Conservation (phyloP, 2,329 filamentous ascomycete species). For the Aspergillus sp. region DNA sequence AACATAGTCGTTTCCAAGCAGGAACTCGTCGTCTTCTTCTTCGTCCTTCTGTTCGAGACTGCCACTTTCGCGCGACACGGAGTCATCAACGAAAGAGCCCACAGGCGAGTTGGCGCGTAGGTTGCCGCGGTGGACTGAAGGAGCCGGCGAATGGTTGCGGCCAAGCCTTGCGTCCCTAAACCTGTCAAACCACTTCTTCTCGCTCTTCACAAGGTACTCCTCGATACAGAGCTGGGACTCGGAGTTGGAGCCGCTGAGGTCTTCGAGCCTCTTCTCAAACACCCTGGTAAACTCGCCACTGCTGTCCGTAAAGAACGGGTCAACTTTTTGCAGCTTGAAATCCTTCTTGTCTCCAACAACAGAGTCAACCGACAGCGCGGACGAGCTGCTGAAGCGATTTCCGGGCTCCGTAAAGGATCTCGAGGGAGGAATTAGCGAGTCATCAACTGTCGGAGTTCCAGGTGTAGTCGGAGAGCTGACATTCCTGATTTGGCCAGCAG, state of each 20-base stretch:
- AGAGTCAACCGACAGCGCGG: conserved; percentile 45
- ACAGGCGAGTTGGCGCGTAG: conserved; percentile 24
- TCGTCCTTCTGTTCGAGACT: conserved; percentile 27
- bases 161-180: conserved; percentile 52
- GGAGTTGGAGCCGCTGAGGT: conserved; percentile 48
- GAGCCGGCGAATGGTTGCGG: conserved; percentile 34
- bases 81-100: conserved; percentile 33
- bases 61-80: conserved; percentile 23
- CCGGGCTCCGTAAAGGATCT: conserved; percentile 21
- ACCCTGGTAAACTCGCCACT: conserved; percentile 51
- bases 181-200: conserved; percentile 57
- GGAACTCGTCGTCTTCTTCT: conserved; percentile 43
- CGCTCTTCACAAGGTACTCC: conserved; percentile 53
- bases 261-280: conserved; percentile 50
- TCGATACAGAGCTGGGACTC: conserved; percentile 54
- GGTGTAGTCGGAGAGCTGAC: conserved; percentile 19
- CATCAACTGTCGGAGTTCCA: conserved; percentile 21
- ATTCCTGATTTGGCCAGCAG: conserved; percentile 9
- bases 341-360: conserved; percentile 54
- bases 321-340: conserved; percentile 56
- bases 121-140: conserved; percentile 23
- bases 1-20: conserved; percentile 47
- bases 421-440: conserved; percentile 21
- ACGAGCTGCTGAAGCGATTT: conserved; percentile 32
- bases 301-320: conserved; percentile 58